Base-by-base conservation (phyloP, 805 yeast species). In the Cyberlindnera amylophila region DNA sequence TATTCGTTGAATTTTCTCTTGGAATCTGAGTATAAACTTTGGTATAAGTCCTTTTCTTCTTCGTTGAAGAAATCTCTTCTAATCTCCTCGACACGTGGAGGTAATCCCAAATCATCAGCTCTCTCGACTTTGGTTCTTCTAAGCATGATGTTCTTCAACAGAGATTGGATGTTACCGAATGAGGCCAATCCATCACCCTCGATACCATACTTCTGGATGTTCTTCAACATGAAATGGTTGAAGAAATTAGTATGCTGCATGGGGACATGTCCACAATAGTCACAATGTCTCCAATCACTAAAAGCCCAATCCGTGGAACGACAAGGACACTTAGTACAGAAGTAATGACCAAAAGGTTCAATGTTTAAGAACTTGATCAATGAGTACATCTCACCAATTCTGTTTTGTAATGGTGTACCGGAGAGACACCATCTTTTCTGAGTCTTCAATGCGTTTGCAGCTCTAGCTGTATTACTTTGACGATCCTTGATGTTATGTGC, bases 401-500 rank as follows among this genome's bases (percentile, higher is more conserved):
- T 72, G 61, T 93, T 93, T 57, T 93, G 99, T 49, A 93, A 69
- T 1, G 99, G 99, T 0, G 99, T 93, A 53, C 99, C 99, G 4
- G 96, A 79, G 24, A 93, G 63, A 64, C 99, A 93, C 85, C 96
- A 86, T 50, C 95, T 67, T 54, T 88, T 86, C 39, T 79, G 69
- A 9, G 95, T 79, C 26, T 72, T 66, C 43, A 93, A 64, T 45
- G 71, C 69, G 58, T 86, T 87, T 1, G 95, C 96, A 2, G 98
- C 96, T 52, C 85, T 81, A 0, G 98, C 90, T 0, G 99, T 93
- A 19, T 91, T 91, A 41, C 93, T 82, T 42, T 89, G 89, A 45
- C 98, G 74, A 62, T 93, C 98, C 59, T 93, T 93, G 69, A 93
- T 91, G 57, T 91, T 91, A 61, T 93, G 99, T 1, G 99, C 99